Percentiles rank a stretch among this genome's conserved stretches.
phyloP scores from a whole-genome alignment of 169 alveolate species.

The Cryptosporidium tyzzeri region DNA sequence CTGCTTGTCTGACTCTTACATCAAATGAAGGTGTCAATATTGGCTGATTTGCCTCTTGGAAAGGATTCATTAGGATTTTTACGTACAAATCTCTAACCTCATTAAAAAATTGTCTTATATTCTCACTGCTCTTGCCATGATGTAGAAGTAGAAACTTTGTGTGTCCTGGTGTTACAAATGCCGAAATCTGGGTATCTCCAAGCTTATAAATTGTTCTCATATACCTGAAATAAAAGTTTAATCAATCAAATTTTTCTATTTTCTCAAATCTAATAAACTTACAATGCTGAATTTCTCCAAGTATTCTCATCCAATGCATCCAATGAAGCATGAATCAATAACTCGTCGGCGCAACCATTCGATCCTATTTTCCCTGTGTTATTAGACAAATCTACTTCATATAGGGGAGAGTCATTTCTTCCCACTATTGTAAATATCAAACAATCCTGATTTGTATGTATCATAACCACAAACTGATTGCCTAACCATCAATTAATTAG shows the following conservation, averaged over 20 bases:
- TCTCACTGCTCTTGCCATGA: slow-evolving; percentile 68
- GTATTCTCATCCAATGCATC: slow-evolving; percentile 67
- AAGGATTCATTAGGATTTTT: slow-evolving; percentile 56
- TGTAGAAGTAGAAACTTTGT: slow-evolving; percentile 58
- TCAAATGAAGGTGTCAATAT: slow-evolving; percentile 65
- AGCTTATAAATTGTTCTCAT: slow-evolving; percentile 60
- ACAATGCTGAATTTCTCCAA: slow-evolving; percentile 74
- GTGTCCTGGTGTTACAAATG: slow-evolving; percentile 73
- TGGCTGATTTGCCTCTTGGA: slow-evolving; percentile 75
- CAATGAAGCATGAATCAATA: slow-evolving; percentile 61
- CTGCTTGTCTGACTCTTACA: slow-evolving; percentile 74
- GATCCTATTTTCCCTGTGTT: slow-evolving; percentile 24
- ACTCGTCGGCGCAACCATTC: slow-evolving; percentile 52
- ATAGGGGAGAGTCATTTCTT: slow-evolving; percentile 49
- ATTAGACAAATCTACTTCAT: slow-evolving; percentile 63
- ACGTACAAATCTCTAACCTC: slow-evolving; percentile 71
- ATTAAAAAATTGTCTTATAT: slow-evolving; percentile 51
- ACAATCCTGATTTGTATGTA: slow-evolving; percentile 25
- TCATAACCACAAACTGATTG: not conserved
- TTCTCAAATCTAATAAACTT: not conserved
- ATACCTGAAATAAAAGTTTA: slow-evolving; percentile 4
- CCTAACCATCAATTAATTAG: not conserved
- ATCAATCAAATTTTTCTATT: not conserved
- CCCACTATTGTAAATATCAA: slow-evolving; percentile 74
- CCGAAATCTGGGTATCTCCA: slow-evolving; percentile 70